phyloP scores from a whole-genome alignment of 768 basidiomycete species.

The Termitomyces sp. region DNA sequence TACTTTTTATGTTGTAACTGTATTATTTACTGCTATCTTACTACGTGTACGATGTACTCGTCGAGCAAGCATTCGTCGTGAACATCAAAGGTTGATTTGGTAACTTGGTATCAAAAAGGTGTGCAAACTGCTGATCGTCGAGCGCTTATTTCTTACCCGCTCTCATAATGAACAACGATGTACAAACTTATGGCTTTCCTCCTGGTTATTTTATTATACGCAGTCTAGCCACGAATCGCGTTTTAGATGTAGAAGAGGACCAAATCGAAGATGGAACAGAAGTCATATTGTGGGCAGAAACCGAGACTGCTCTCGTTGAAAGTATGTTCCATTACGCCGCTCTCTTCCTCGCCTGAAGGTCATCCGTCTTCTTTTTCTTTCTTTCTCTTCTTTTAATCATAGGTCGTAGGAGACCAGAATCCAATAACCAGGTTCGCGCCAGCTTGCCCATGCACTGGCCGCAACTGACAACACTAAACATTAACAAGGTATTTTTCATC shows the following conservation, averaged over 20 bases:
- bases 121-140: not conserved
- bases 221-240: conserved; percentile 43
- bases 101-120: not conserved
- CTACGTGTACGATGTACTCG: not conserved
- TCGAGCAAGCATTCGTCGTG: not conserved
- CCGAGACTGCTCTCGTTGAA: conserved; percentile 74
- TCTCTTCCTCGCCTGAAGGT: not conserved
- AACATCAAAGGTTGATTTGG: not conserved
- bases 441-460: not conserved
- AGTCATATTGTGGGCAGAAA: conserved; percentile 64
- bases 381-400: not conserved
- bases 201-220: conserved; percentile 61
- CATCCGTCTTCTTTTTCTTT: not conserved
- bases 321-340: conserved; percentile 34
- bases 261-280: conserved; percentile 55
- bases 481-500: conserved; percentile 71
- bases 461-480: not conserved
- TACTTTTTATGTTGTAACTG: not conserved
- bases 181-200: conserved; percentile 39
- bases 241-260: conserved; percentile 53
- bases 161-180: not conserved
- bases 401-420: conserved; percentile 64
- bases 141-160: not conserved
- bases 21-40: not conserved
- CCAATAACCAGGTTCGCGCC: conserved; percentile 64